Conservation (phyloP, 1,284 basidiomycete species). For the Rhodotorula mucilaginosa region DNA sequence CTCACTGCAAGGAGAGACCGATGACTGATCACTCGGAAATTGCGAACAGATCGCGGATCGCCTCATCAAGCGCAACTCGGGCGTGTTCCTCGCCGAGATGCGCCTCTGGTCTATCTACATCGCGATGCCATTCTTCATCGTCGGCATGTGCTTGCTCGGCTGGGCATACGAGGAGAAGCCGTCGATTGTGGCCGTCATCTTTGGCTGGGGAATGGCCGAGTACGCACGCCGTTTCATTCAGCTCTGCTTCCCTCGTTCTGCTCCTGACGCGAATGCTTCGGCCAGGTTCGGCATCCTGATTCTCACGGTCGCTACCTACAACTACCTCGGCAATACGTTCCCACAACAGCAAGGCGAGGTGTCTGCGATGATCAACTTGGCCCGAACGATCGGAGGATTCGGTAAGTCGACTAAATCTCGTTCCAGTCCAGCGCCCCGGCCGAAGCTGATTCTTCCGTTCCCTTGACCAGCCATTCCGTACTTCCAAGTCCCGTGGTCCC, state of each 20-base stretch:
- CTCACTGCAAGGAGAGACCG: neutral
- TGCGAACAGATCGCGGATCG: constrained; percentile 55
- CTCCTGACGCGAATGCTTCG: too few species aligned
- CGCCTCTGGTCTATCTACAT: constrained; percentile 64
- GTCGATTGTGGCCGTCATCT: constrained; percentile 49
- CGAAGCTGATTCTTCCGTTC: neutral
- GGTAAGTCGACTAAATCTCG: too few species aligned
- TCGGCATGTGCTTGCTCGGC: constrained; percentile 60
- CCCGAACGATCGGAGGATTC: constrained; percentile 57
- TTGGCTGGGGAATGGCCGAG: constrained; percentile 45
- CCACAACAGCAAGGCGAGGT: constrained; percentile 59
- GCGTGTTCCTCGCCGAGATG: constrained; percentile 68
- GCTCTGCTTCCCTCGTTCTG: neutral
- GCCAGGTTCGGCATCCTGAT: constrained; percentile 23
- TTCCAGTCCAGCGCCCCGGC: neutral
- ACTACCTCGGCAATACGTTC: constrained; percentile 57
- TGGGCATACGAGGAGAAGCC: constrained; percentile 63
- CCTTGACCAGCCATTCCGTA: neutral
- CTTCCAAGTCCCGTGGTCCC: constrained; percentile 49
- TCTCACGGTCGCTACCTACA: constrained; percentile 38
- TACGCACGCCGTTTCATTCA: constrained; percentile 15
- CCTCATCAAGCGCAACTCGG: constrained; percentile 61
- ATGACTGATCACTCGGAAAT: neutral
- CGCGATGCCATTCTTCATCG: constrained; percentile 47
- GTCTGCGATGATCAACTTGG: constrained; percentile 61